A percentile compares a stretch with the other conserved stretches of the same genome.
phyloP scores from a whole-genome alignment of 2,329 filamentous ascomycete species.

The Arthroderma uncinatum region DNA sequence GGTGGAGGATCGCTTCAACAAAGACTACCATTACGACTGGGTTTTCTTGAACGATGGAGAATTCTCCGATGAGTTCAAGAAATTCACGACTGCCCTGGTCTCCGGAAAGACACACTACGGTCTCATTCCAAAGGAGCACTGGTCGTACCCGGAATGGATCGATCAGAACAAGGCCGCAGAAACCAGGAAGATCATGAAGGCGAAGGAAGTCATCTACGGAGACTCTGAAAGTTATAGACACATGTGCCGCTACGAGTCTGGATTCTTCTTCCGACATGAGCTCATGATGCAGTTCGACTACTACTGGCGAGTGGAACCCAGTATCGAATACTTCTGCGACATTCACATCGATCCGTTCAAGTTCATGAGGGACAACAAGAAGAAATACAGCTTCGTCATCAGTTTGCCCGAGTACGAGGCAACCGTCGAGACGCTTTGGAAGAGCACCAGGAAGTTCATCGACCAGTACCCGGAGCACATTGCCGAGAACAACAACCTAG shows the following conservation, averaged over 20 bases:
- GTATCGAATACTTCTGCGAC: constrained; percentile 92
- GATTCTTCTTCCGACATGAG: constrained; percentile 95
- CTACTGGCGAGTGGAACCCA: constrained; percentile 99
- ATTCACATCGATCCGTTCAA: constrained; percentile 93
- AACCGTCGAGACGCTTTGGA: constrained; percentile 93
- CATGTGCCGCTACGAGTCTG: constrained; percentile 98
- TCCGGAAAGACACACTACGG: constrained; percentile 89
- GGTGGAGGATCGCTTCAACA: constrained; percentile 96
- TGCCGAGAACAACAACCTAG: constrained; percentile 71
- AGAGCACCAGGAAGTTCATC: constrained; percentile 90
- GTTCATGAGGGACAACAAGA: constrained; percentile 88
- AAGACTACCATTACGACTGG: constrained; percentile 96
- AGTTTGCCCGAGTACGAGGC: constrained; percentile 94
- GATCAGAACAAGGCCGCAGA: constrained; percentile 86
- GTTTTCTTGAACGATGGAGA: constrained; percentile 96
- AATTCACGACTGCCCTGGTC: constrained; percentile 76
- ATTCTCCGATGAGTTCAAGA: constrained; percentile 88
- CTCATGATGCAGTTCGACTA: constrained; percentile 95
- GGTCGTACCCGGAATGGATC: constrained; percentile 94
- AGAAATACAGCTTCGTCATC: constrained; percentile 96
- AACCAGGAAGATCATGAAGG: constrained; percentile 86
- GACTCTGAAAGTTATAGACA: constrained; percentile 95
- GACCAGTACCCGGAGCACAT: constrained; percentile 82
- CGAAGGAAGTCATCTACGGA: constrained; percentile 94
- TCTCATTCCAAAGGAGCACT: constrained; percentile 80